These are phyloP conservation scores for Trapa bicornis DNA, from an alignment of 345 rosid species.

Conservation along the genomic window DNA sequence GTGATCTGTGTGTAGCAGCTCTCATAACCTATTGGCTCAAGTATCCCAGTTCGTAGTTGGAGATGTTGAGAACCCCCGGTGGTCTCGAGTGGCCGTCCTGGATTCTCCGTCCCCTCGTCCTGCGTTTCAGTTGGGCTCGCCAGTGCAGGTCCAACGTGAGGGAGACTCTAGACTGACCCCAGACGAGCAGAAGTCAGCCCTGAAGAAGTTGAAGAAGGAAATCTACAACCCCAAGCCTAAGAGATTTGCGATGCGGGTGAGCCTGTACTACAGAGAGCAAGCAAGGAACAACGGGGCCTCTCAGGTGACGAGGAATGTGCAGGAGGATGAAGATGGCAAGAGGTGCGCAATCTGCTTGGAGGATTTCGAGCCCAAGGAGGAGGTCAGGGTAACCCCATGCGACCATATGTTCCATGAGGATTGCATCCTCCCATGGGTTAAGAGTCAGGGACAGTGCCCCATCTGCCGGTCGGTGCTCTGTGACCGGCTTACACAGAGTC, in stretches of 20 bases:
- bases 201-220: slow-evolving; percentile 45
- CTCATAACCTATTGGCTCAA: background rate
- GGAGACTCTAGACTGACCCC: slow-evolving; percentile 14
- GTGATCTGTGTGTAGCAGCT: slow-evolving; percentile 1
- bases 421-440: slow-evolving; percentile 71
- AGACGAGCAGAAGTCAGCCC: slow-evolving; percentile 22
- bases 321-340: slow-evolving; percentile 38
- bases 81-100: slow-evolving; percentile 3
- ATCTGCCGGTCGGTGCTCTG: slow-evolving; percentile 44
- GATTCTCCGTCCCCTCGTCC: slow-evolving; percentile 14
- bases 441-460: slow-evolving; percentile 54
- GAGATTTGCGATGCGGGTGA: slow-evolving; percentile 30
- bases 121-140: background rate
- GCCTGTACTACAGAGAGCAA: slow-evolving; percentile 42
- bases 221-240: slow-evolving; percentile 42
- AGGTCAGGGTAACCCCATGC: slow-evolving; percentile 65
- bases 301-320: slow-evolving; percentile 6
- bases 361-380: slow-evolving; percentile 55
- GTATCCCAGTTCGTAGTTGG: slow-evolving; percentile 4
- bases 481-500: slow-evolving; percentile 13
- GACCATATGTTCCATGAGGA: slow-evolving; percentile 82
- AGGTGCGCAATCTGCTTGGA: slow-evolving; percentile 70
- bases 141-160: background rate
- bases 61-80: background rate
- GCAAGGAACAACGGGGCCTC: slow-evolving; percentile 1